Evolutionary conservation across 345 rosid genomes (phyloP).

Genomic region (Populus ilicifolia): DNA sequence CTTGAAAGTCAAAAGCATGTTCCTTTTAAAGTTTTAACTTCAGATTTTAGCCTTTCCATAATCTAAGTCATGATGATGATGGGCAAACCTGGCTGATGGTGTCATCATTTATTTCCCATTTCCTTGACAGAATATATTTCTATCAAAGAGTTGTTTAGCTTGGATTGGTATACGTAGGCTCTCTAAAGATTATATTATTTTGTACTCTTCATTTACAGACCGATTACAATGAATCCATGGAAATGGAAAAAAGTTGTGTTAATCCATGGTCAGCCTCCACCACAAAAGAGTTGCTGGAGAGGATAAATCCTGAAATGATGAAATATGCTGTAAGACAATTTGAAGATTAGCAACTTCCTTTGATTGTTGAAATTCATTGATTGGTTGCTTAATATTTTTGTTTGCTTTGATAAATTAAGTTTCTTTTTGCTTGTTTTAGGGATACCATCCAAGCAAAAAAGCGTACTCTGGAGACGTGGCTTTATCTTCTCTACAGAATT

Average conservation of each 20-base stretch:
- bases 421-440: slow-evolving; percentile 48
- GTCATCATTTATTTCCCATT: not conserved
- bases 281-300: slow-evolving; percentile 40
- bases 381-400: slow-evolving; percentile 12
- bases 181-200: not conserved
- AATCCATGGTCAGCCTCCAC: slow-evolving; percentile 77
- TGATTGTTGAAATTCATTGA: not conserved
- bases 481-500: slow-evolving; percentile 50
- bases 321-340: slow-evolving; percentile 56
- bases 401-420: slow-evolving; percentile 3
- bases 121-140: not conserved
- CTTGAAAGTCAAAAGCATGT: not conserved
- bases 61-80: not conserved
- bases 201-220: slow-evolving; percentile 34
- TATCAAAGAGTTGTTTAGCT: slow-evolving; percentile 1
- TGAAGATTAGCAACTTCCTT: not conserved
- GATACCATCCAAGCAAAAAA: slow-evolving; percentile 59
- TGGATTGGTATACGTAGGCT: not conserved
- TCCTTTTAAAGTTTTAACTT: not conserved
- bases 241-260: slow-evolving; percentile 24
- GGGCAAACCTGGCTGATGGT: not conserved
- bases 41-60: not conserved
- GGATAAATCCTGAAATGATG: slow-evolving; percentile 45
- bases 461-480: slow-evolving; percentile 63
- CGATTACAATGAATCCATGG: slow-evolving; percentile 21